phyloP scores from a whole-genome alignment of 139 green algal genomes.

The Asterochloris sp. region DNA sequence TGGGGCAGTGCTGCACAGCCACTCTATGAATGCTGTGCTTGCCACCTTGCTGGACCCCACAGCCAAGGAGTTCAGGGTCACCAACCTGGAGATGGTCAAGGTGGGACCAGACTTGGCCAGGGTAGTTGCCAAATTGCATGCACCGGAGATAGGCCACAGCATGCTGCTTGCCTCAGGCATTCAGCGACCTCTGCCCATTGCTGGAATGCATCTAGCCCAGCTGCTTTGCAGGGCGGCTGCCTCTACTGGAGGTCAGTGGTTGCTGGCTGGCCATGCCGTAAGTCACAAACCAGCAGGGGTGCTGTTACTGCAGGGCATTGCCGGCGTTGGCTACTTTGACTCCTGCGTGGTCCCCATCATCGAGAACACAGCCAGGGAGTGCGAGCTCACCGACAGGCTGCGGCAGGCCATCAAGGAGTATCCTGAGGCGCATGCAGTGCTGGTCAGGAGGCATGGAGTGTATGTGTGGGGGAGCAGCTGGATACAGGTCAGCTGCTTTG shows the following conservation, averaged over 20 bases:
- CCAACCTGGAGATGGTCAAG: constrained; percentile 98
- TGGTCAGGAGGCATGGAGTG: constrained; percentile 79
- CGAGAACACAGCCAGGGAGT: constrained; percentile 95
- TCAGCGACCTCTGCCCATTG: not conserved
- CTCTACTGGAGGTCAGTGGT: too few relatives aligned
- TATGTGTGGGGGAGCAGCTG: constrained; percentile 90
- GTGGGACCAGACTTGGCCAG: constrained; percentile 19
- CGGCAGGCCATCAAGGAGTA: constrained; percentile 29
- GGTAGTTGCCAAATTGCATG: too few relatives aligned
- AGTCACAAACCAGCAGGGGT: too few relatives aligned
- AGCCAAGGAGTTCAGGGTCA: constrained; percentile 78
- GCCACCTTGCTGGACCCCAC: constrained; percentile 82
- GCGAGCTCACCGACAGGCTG: constrained; percentile 93
- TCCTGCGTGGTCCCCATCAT: constrained; percentile 89
- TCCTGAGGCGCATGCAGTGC: constrained; percentile 72
- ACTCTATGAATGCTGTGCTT: constrained; percentile 83
- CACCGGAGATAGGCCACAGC: not conserved
- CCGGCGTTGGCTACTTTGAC: constrained; percentile 85
- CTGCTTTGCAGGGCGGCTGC: not conserved
- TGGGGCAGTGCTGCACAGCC: constrained; percentile 90
- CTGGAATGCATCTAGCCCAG: not conserved
- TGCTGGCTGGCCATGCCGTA: too few relatives aligned
- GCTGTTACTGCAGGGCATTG: constrained; percentile 61
- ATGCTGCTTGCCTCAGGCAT: not conserved
- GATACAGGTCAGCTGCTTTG: constrained; percentile 26